These are phyloP conservation scores for Chlamydomonas incerta DNA, from an alignment of 139 green algal genomes.

Conservation along the genomic window DNA sequence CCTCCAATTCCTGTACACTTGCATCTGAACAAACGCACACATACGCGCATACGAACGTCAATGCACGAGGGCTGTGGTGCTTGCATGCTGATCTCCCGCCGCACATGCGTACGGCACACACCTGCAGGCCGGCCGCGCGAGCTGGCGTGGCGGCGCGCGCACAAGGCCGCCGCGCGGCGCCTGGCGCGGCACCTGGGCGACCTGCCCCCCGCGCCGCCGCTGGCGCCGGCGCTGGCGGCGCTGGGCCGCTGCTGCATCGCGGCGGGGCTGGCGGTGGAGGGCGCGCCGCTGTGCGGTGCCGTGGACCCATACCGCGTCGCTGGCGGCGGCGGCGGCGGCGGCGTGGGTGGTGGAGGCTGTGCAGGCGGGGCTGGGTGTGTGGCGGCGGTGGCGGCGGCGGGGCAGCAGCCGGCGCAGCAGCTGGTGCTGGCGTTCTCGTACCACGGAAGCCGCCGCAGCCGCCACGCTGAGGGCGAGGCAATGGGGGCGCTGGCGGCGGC, in stretches of 20 bases:
- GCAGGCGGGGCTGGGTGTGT: not conserved
- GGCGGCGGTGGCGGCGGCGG: not conserved
- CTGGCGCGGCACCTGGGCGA: slow-evolving; percentile 50
- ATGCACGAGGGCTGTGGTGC: no score
- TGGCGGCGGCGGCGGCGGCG: slow-evolving; percentile 15
- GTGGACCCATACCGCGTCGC: not conserved
- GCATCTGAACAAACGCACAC: no score
- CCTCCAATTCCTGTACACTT: no score
- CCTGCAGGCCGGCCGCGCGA: slow-evolving; percentile 15
- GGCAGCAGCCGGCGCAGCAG: no score
- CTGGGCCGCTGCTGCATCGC: slow-evolving; percentile 51
- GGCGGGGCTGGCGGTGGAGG: slow-evolving; percentile 37
- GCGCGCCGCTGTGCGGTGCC: slow-evolving; percentile 22
- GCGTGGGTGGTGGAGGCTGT: not conserved
- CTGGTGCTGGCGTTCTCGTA: not conserved
- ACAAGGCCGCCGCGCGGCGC: slow-evolving; percentile 53
- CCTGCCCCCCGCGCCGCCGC: slow-evolving; percentile 62
- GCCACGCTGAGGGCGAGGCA: no score
- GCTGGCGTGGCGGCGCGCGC: slow-evolving; percentile 40
- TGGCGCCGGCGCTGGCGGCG: slow-evolving; percentile 46
- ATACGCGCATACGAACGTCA: no score
- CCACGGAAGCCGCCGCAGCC: no score
- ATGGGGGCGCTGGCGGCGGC: no score
- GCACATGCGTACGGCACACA: not conserved
- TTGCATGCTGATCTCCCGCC: no score